Base-by-base conservation (phyloP, 192 early-diverging fungal genomes). In the Podila horticola region DNA sequence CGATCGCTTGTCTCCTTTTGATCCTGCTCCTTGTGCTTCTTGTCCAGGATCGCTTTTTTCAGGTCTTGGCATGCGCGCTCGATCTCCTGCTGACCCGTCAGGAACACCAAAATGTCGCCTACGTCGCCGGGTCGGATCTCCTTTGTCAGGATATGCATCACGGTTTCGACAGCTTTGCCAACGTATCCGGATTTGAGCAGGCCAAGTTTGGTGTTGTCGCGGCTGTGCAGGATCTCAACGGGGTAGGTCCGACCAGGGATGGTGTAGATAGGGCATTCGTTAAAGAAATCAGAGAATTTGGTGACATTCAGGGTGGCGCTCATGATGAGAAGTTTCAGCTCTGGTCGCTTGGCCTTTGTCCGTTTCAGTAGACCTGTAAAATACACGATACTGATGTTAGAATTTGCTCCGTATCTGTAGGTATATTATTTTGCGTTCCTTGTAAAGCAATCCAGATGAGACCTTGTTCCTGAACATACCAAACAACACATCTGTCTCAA, bases 61-160 rank as follows among this genome's bases (percentile, higher is more conserved):
- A 94, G 82, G 61, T 88, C 82, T 64, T 86, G 85, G 61, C 87
- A 90, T 7, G 96, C 91, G 20, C 90, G 87, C 65, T 99, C 98
- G 74, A 99, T 97, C 74, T 99, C 98, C 64, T 95, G 90, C 74
- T 97, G 96, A 20, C 98, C 98, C 0, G 97, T 97, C 85, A 99
- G 86, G 67, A 99, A 99, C 38, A 99, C 89, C 24, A 99, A 85
- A 30, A 99, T 92, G 68, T 99, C 98, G 59, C 97, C 98, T 9
- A 92, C 87, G 19, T 81, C 71, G 1, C 71, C 67, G 2, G 77
- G 62, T 49, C 45, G 66, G 10, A 93, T 90, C 61, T 98, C 93
- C 58, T 79, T 94, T 60, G 45, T 86, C 84, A 91, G 94, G 70
- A 96, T 95, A n/a, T 89, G 83, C 67, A 94, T 86, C 0, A 90